Base-by-base conservation (phyloP, 768 basidiomycete genomes). In the Calocybe indica region DNA sequence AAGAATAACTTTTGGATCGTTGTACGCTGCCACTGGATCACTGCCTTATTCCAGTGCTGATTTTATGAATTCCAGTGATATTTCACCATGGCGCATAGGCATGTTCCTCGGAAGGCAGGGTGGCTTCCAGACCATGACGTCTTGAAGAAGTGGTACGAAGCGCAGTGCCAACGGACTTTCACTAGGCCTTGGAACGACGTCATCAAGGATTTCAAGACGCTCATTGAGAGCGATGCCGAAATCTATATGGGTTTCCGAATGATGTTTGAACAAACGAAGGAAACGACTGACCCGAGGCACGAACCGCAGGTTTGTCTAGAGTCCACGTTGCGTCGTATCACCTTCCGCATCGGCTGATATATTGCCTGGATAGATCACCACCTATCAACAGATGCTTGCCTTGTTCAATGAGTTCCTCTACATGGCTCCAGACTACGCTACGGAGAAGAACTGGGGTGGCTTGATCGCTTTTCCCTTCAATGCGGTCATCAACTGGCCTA, bases 221-320 rank as follows among this genome's bases (percentile, higher is more conserved):
- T 58, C 36, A 62, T 61, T 44, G 58, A 61, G 43, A 47, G 22
- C 33, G 55, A 61, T 40, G 30, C 43, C 28, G 48, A 54, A n/a
- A 34, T 62, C 34, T 58, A 55, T 51, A 57, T 59, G 60, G 55
- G 53, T n/a, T 63, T 66, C 52, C 50, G 59, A 30, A 56, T 56
- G 41, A 64, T 64, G 64, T 64, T 64, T 11, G 43, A 44, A 10
- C 30, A 33, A 7, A 35, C 32, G 13, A 44, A 22, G 13, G 31
- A 41, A 3, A 15, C 43, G 8, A 14, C 34, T 22, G 22, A 22
- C 4, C 22, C 22, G 4, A 44, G 12, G 43, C 34, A n/a, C 41
- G 29, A 14, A 8, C 29, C 29, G 9, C n/a, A 6, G 6, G 30
- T 33, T 7, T 7, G 14, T 44, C 29, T n/a, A 44, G 10, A 35